Conservation (phyloP, 2,329 filamentous ascomycete genomes). For the Neofusicoccum sp. region DNA sequence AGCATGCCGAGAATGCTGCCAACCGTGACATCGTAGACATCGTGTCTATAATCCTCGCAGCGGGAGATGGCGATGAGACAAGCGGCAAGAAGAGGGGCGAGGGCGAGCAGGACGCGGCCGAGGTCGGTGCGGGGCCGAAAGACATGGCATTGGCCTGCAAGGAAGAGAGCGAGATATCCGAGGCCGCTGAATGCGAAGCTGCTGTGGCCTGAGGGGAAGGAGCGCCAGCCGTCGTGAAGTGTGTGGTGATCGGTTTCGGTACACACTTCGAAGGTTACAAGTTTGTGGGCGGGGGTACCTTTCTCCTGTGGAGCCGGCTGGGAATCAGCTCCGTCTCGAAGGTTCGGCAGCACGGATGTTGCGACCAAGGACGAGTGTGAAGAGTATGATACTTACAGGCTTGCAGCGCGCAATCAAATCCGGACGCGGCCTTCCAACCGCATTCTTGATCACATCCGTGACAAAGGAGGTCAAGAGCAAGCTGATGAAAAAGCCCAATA, state of each 20-base stretch:
- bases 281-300: slow-evolving; percentile 56
- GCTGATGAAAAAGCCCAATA: slow-evolving; percentile 76
- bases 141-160: slow-evolving; percentile 66
- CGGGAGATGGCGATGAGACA: slow-evolving; percentile 63
- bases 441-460: slow-evolving; percentile 86
- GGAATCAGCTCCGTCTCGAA: background rate
- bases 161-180: slow-evolving; percentile 71
- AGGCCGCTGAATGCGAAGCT: slow-evolving; percentile 79
- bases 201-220: slow-evolving; percentile 79
- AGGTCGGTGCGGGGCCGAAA: slow-evolving; percentile 62
- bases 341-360: background rate
- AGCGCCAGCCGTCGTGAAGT: slow-evolving; percentile 82
- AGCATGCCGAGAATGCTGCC: slow-evolving; percentile 58
- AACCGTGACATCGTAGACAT: slow-evolving; percentile 63
- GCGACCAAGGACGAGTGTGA: background rate
- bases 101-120: slow-evolving; percentile 55
- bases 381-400: slow-evolving; percentile 51
- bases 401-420: slow-evolving; percentile 88
- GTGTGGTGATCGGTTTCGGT: slow-evolving; percentile 69
- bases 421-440: slow-evolving; percentile 79
- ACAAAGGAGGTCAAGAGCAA: slow-evolving; percentile 78
- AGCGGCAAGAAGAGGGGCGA: slow-evolving; percentile 60
- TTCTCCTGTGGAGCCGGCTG: slow-evolving; percentile 30
- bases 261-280: slow-evolving; percentile 70
- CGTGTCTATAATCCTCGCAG: slow-evolving; percentile 66